phyloP scores from a whole-genome alignment of 2,329 filamentous ascomycete genomes.

The Ophiocordyceps robertsii region DNA sequence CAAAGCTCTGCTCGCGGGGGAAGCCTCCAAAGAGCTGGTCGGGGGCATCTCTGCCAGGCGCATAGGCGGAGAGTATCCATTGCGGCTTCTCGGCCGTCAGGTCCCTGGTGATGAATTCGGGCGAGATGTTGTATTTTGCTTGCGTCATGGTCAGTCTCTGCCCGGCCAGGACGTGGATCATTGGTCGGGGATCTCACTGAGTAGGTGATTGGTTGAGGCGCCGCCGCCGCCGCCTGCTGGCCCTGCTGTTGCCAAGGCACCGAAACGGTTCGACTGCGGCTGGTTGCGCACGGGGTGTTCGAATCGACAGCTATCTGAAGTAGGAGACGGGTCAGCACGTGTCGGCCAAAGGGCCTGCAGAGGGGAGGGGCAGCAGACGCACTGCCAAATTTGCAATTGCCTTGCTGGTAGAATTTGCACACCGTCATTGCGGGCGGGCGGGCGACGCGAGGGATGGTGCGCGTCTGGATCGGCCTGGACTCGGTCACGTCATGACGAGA shows the following conservation, averaged over 20 bases:
- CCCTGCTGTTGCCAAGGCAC: slow-evolving; percentile 25
- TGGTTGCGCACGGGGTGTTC: slow-evolving; percentile 33
- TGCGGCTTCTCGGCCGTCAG: slow-evolving; percentile 57
- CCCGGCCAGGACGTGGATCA: not conserved
- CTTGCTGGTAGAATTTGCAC: slow-evolving; percentile 36
- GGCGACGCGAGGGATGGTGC: not conserved
- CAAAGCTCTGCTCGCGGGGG: slow-evolving; percentile 70
- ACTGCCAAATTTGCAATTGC: slow-evolving; percentile 39
- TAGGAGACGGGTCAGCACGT: not conserved
- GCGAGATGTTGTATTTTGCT: slow-evolving; percentile 38
- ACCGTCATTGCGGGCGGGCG: slow-evolving; percentile 19
- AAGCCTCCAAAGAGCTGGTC: slow-evolving; percentile 73
- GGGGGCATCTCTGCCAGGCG: slow-evolving; percentile 62
- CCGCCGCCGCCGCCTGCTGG: slow-evolving; percentile 8
- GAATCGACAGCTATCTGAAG: slow-evolving; percentile 36
- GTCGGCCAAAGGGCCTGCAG: not conserved
- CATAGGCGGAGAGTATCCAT: slow-evolving; percentile 84
- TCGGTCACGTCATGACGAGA: not conserved
- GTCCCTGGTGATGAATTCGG: slow-evolving; percentile 49
- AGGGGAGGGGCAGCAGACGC: slow-evolving; percentile 10
- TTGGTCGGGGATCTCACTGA: slow-evolving; percentile 7
- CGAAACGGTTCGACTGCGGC: slow-evolving; percentile 40
- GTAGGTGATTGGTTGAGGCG: slow-evolving; percentile 5
- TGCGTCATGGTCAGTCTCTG: slow-evolving; percentile 4
- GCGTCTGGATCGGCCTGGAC: not conserved